Percentiles rank a stretch among this genome's conserved stretches.
Evolutionary conservation across 169 alveolate species (phyloP).

Genomic region (Babesia gibsoni): DNA sequence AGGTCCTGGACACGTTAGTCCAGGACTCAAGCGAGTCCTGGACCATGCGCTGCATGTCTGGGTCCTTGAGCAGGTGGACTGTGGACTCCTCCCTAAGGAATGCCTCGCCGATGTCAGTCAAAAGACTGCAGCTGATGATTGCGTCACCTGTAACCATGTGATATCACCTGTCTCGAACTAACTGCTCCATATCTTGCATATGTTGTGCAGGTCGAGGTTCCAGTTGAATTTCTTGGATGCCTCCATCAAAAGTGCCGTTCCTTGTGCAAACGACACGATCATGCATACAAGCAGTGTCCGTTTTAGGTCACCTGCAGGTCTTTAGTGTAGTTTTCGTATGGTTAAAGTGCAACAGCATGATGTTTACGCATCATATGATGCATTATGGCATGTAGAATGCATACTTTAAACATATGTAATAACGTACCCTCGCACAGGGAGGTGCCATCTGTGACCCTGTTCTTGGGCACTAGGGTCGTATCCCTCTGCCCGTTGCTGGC

Average conservation of each 20-base stretch:
- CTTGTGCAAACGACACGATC: constrained; percentile 80
- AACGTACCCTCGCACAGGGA: constrained; percentile 14
- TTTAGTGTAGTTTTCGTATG: too few species aligned
- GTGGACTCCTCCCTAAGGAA: constrained; percentile 25
- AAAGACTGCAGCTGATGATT: constrained; percentile 76
- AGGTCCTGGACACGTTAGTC: constrained; percentile 66
- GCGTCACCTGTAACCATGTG: constrained; percentile 67
- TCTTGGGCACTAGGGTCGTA: constrained; percentile 28
- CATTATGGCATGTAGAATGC: too few species aligned
- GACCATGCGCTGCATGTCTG: constrained; percentile 45
- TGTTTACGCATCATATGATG: neutral
- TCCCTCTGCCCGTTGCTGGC: constrained; percentile 53
- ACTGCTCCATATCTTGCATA: constrained; percentile 79
- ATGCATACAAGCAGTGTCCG: constrained; percentile 67
- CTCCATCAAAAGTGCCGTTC: constrained; percentile 68
- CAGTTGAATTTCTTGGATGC: constrained; percentile 71
- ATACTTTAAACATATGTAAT: too few species aligned
- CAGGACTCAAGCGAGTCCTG: constrained; percentile 58
- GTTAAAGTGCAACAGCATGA: neutral
- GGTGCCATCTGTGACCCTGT: neutral
- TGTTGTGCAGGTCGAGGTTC: constrained; percentile 69
- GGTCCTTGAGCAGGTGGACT: constrained; percentile 44
- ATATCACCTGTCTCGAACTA: neutral
- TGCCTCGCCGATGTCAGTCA: constrained; percentile 66
- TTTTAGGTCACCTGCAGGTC: constrained; percentile 62